These are phyloP conservation scores for Wolfiporia cocos DNA, from an alignment of 1,284 basidiomycete genomes.

Conservation along the genomic window DNA sequence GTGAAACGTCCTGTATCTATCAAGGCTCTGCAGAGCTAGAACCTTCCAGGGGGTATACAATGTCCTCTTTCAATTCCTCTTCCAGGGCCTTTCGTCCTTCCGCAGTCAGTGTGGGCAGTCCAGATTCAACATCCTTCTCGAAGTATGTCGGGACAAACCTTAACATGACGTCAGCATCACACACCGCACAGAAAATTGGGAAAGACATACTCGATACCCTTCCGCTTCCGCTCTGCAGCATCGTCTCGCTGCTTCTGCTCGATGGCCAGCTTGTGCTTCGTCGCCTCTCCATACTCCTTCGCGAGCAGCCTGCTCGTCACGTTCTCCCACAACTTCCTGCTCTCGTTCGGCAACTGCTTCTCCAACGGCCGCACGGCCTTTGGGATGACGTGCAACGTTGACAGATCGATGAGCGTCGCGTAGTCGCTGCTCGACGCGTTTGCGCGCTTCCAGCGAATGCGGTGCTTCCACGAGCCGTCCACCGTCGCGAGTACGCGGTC, in stretches of 20 bases:
- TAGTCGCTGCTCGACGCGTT: conserved; percentile 43
- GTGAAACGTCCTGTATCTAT: too few relatives aligned
- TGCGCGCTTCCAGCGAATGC: conserved; percentile 75
- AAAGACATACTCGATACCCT: conserved; percentile 64
- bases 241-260: conserved; percentile 89
- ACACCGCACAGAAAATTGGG: background rate
- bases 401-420: conserved; percentile 72
- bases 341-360: conserved; percentile 78
- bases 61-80: conserved; percentile 54
- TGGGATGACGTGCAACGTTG: conserved; percentile 69
- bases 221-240: conserved; percentile 78
- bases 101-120: conserved; percentile 67
- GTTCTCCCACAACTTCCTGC: conserved; percentile 82
- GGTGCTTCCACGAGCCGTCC: conserved; percentile 86
- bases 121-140: conserved; percentile 65
- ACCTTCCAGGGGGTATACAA: conserved; percentile 13
- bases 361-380: conserved; percentile 83
- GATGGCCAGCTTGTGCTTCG: conserved; percentile 80
- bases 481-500: conserved; percentile 76
- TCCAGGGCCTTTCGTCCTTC: conserved; percentile 66
- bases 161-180: conserved; percentile 8
- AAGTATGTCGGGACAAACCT: conserved; percentile 86
- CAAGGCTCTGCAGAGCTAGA: background rate
- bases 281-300: conserved; percentile 90
- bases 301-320: conserved; percentile 74